Evolutionary conservation across 495 filamentous ascomycete species (phyloP), one percentile per base, ranked within the genome.

Genomic region (Clohesyomyces aquaticus): DNA sequence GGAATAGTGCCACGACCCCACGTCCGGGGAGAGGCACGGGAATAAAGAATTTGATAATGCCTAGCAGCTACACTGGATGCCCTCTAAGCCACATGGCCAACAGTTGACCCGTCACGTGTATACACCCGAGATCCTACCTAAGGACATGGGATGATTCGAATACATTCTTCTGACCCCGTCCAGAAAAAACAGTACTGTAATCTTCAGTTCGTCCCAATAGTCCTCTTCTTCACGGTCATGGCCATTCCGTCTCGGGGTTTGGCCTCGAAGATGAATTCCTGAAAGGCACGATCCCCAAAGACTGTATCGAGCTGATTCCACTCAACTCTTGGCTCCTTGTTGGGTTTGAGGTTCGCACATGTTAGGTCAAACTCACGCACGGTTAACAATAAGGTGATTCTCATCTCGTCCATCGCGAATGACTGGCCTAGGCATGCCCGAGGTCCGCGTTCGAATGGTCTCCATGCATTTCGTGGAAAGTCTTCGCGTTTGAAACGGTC

Each of bases 381-480:
- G 1, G 67, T 66, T 29, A 70, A 23, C 41, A 70, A 27, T 2
- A 65, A 42, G 9, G 61, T 22, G 14, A 63, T 29, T 25, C 42
- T 59, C 59, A 71, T 42, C 43, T 67, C 65, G 19, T 67, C 55
- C 55, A 67, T 56, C 1, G 68, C 68, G 3, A 71, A 45, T 12
- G 19, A 42, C 35, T 67, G 57, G n/a, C 67, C 67, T 16, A 67
- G 12, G 43, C 67, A 70, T 0, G 42, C 32, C 25, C 67, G 18
- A 16, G 58, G 38, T 21, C 67, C 63, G 9, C 48, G 50, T 22
- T 63, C 58, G 54, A 70, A 70, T 42, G 63, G 50, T 8, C 63
- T 43, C 45, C 47, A 63, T 6, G 61, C 66, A 23, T 56, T 10
- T 19, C 23, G 41, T 16, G 43, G 28, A 9, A 25, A 22, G 9